Base-by-base conservation (phyloP, 1,284 basidiomycete genomes). In the Coniferiporia sulphurascens region DNA sequence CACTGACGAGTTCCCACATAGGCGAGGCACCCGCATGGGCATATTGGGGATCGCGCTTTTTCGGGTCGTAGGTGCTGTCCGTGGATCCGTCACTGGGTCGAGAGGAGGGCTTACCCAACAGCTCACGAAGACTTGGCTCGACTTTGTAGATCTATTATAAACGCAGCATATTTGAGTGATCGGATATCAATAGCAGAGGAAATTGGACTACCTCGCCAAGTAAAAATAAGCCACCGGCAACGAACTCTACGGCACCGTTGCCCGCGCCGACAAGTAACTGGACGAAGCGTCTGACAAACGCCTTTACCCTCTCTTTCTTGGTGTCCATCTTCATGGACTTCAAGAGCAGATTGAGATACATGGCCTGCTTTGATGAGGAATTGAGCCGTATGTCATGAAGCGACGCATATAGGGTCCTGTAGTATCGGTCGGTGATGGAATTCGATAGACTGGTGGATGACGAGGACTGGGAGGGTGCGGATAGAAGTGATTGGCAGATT, bases 281-380 rank as follows among this genome's bases (percentile, higher is more conserved):
- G 32, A 95, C 78, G 52, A 98, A 86, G 55, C 97, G 79, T 70
- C 93, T 86, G 46, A 98, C 83, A 60, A 98, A 87, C 0, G 94
- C 93, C 72, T 87, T 87, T 8, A 91, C 82, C 17, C 94, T 81
- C 60, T 82, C 82, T 0, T 72, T 65, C 55, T 84, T 85, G 10
- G 72, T 72, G 68, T 98, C 96, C 2, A 80, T 80, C 73, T 97
- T 97, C 66, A 98, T 75, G 15, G 93, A 88, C 70, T 94, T 96
- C 83, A 97, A 96, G 19, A 98, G 74, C 19, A 99, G 76, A 71
- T 99, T 99, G 65, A 99, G 83, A 72, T 98, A 99, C 88, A 99
- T 93, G 7, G 95, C 93, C 72, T 98, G 95, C 71, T 99, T 98
- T 34, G 90, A 92, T 15, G 94, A 94, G 1, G 81, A 80, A 15